Evolutionary conservation across 2,329 filamentous ascomycete species (phyloP), one percentile per base, ranked within the genome.

Genomic region (Paracamarosporium sp.): DNA sequence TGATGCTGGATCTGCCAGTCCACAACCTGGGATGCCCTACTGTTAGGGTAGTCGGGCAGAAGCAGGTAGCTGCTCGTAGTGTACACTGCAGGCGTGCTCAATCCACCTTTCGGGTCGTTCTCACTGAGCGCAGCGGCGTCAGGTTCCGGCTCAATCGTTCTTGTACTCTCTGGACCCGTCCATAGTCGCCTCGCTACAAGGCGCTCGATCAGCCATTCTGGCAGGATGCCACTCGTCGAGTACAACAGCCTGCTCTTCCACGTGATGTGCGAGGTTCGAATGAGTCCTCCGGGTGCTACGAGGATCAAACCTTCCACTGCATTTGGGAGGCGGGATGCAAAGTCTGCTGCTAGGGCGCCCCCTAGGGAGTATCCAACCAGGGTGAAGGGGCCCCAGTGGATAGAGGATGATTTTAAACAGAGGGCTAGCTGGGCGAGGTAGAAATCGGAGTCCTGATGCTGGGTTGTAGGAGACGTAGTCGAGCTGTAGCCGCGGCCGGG

Each of bases 301-400:
- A 97, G 84, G 11, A 95, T 82, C 22, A 97, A 81, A 9, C 84
- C 86, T 12, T 84, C 82, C 13, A 97, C 82, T 55, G 94, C 80
- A 46, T 85, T 76, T 0, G 90, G 86, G 68, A 92, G 91, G 69
- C 86, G 86, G 1, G 85, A 83, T 1, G 90, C 85, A 70, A 95
- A 94, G 20, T 87, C 82, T 9, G 86, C 87, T 1, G 85, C 83
- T 38, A 96, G 84, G 13, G 89, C 90, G 33, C 92, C 92, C 44
- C 92, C 92, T 0, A 96, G 82, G 0, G 90, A 93, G 74, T 95
- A 96, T 1, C 92, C 92, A 3, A 93, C 78, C 5, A 96, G 78
- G 59, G 87, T 86, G 74, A 95, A 94, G 51, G 81, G 82, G 41
- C 57, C 48, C 67, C 66, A 72, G 30, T 64, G 53, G 2, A 94